phyloP scores from a whole-genome alignment of 805 yeast species.

The Cyberlindnera xylosilytica region DNA sequence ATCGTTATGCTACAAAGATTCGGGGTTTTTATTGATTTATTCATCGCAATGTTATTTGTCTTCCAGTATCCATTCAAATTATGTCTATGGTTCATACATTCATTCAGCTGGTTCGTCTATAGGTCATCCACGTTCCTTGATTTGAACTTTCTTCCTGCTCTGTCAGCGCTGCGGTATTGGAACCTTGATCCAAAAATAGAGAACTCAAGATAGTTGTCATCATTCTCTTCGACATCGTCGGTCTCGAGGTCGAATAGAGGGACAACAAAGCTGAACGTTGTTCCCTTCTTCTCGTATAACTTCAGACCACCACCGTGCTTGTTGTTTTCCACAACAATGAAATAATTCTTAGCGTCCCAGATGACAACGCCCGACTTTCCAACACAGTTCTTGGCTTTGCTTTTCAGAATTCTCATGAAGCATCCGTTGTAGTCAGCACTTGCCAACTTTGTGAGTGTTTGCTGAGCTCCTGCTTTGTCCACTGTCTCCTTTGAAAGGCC shows the following conservation, averaged over 20 bases:
- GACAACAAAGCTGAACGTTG: slow-evolving; percentile 54
- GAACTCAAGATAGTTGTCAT: slow-evolving; percentile 47
- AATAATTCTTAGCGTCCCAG: slow-evolving; percentile 78
- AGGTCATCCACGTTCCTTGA: slow-evolving; percentile 68
- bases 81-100: too few species aligned
- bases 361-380: slow-evolving; percentile 74
- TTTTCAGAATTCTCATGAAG: slow-evolving; percentile 51
- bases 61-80: too few species aligned
- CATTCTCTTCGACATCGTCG: slow-evolving; percentile 25
- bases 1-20: too few species aligned
- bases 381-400: slow-evolving; percentile 52
- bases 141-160: slow-evolving; percentile 84
- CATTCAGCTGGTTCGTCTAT: too few species aligned
- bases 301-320: slow-evolving; percentile 58
- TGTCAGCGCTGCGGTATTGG: slow-evolving; percentile 69
- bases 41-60: too few species aligned
- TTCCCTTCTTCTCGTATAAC: slow-evolving; percentile 63
- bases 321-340: slow-evolving; percentile 51
- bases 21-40: too few species aligned
- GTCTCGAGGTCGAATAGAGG: slow-evolving; percentile 27
- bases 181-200: slow-evolving; percentile 78
- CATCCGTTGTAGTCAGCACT: slow-evolving; percentile 84
- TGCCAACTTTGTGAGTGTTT: slow-evolving; percentile 54
- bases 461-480: slow-evolving; percentile 25
- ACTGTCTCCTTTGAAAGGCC: slow-evolving; percentile 29